Percentiles rank a stretch among this genome's conserved stretches.
phyloP scores from a whole-genome alignment of 2,329 filamentous ascomycete genomes.

The Tolypocladium sp. region DNA sequence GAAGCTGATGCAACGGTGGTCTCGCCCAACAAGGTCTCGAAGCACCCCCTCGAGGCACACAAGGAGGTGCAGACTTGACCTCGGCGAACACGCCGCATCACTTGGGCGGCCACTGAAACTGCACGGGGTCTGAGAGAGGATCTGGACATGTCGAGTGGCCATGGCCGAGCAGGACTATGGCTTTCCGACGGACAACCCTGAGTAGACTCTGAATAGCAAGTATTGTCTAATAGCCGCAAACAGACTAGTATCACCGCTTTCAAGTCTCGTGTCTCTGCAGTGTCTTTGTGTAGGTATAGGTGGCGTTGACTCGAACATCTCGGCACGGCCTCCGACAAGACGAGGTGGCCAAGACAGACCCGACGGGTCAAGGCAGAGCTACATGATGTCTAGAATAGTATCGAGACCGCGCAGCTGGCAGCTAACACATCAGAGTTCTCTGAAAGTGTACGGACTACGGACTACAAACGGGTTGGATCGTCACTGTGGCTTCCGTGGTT shows the following conservation, averaged over 20 bases:
- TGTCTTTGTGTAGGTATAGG: neutral
- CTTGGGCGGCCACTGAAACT: neutral
- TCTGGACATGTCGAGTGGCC: neutral
- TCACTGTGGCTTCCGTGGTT: neutral
- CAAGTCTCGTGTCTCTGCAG: neutral
- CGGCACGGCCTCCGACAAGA: neutral
- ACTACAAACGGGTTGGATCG: neutral
- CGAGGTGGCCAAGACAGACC: neutral
- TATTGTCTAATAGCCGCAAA: neutral
- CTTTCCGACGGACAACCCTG: neutral
- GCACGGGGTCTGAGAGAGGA: neutral
- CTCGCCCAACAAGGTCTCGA: neutral
- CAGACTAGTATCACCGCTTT: neutral
- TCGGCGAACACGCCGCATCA: neutral
- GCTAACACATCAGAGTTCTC: neutral
- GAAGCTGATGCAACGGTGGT: neutral
- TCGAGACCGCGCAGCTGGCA: neutral
- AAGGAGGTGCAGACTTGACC: neutral
- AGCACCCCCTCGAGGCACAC: slow-evolving; percentile 1
- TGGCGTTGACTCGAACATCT: neutral
- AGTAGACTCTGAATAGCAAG: neutral
- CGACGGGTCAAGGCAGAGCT: neutral
- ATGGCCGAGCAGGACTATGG: neutral
- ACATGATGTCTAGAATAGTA: neutral
- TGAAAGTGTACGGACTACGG: no score